Evolutionary conservation across 139 green algal genomes (phyloP), one percentile per base, ranked within the genome.

Genomic region (Chlorella ohadii): DNA sequence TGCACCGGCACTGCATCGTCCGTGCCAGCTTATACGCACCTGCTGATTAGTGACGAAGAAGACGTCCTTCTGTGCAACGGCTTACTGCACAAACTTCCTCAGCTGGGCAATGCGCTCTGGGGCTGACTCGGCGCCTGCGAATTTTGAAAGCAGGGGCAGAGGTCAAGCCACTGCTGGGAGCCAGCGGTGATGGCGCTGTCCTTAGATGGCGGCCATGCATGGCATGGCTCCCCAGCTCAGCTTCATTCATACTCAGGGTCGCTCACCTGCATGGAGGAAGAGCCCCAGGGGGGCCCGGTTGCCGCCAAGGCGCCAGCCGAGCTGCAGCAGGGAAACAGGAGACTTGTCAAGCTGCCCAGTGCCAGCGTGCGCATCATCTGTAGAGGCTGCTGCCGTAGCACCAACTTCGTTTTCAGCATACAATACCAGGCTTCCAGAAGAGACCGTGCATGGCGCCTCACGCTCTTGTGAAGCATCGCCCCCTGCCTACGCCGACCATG

Each of bases 31-130:
- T 51, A 9, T 51, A 51, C 9, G 6, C 44, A 51, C 70, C 70
- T 77, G 70, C 39, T 77, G 70, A 23, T 77, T 77, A 16, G 70
- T 77, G 38, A 57, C 70, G 23, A 77, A 77, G 39, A 38, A 77
- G 17, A 77, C 70, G 31, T 77, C 39, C 6, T 38, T 38, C 4
- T 59, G 28, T 9, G 38, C 39, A 9, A 23, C 27, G 23, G 70
- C 70, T 22, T 77, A 38, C 39, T 77, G 27, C 25, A 77, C 56
- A 22, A 77, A 77, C 39, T 57, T 38, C 7, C 70, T 38, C 23
- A 77, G 28, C 70, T 77, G 38, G 20, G 39, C 39, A 61, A 77
- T 61, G 9, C 70, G 38, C 11, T 61, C 39, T 1, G 70, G 44
- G 9, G 44, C 44, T 6, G 44, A 77, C 25, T 77, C 34, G 11